Percentiles rank a stretch among this genome's conserved stretches.
Evolutionary conservation across 441 rosid genomes (phyloP).

Genomic region (Adansonia rubrostipa): DNA sequence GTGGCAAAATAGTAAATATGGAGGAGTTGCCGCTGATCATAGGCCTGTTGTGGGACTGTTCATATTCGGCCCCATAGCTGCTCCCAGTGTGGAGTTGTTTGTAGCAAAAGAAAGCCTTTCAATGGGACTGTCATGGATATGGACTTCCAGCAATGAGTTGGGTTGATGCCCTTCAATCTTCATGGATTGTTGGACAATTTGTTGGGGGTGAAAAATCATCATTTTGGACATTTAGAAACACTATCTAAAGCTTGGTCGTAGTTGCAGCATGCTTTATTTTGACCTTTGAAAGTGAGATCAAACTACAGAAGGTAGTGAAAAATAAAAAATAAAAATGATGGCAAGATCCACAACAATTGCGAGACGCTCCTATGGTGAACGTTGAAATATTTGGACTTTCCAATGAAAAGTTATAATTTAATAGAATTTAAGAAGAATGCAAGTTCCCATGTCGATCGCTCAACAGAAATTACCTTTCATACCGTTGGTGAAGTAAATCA

Average conservation of each 20-base stretch:
- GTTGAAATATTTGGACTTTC: background rate
- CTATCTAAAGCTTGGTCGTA: background rate
- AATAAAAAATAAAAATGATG: background rate
- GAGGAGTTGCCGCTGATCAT: slow-evolving; percentile 14
- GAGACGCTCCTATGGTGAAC: background rate
- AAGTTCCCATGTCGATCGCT: background rate
- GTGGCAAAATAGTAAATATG: slow-evolving; percentile 64
- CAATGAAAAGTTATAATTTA: background rate
- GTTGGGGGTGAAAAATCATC: background rate
- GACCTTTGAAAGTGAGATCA: background rate
- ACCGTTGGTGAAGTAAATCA: background rate
- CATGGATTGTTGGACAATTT: background rate
- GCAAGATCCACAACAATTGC: background rate
- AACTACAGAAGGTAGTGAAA: too few species aligned
- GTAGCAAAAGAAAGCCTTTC: background rate
- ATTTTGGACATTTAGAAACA: background rate
- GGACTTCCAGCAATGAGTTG: background rate
- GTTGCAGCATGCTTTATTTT: too few species aligned
- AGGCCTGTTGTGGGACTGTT: slow-evolving; percentile 26
- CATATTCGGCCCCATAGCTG: slow-evolving; percentile 34
- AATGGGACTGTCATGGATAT: background rate
- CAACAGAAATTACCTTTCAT: background rate
- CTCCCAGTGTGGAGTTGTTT: slow-evolving; percentile 17
- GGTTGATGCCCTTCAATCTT: slow-evolving; percentile 13
- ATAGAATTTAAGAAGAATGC: background rate